Conservation (phyloP, 83 land plant species). For the Diphasiastrum complanatum region DNA sequence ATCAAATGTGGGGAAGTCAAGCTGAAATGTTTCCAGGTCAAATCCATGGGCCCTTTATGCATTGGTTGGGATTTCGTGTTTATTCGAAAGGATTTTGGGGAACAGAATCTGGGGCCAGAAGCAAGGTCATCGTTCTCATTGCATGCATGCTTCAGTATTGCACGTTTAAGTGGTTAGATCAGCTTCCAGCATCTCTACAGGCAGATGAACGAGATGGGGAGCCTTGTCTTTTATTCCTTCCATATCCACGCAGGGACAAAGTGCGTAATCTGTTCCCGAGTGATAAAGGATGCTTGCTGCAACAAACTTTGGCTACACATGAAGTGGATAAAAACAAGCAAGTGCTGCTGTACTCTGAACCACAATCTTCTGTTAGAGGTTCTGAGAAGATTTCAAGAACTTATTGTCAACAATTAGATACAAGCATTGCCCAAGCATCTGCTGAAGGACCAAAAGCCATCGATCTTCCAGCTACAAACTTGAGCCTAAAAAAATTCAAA, state of each 20-base stretch:
- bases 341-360: too few species aligned
- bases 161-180: constrained; percentile 75
- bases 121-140: constrained; percentile 64
- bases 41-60: constrained; percentile 46
- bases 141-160: constrained; percentile 87
- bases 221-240: constrained; percentile 75
- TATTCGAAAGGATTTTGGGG: constrained; percentile 67
- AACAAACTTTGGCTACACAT: too few species aligned
- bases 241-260: constrained; percentile 10
- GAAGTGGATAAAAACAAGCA: too few species aligned
- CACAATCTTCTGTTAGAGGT: too few species aligned
- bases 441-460: too few species aligned
- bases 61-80: constrained; percentile 60
- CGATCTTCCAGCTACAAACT: too few species aligned
- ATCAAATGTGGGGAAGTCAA: constrained; percentile 71
- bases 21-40: constrained; percentile 79
- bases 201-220: constrained; percentile 60
- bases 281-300: too few species aligned
- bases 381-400: too few species aligned
- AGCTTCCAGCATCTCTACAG: constrained; percentile 42
- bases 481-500: too few species aligned
- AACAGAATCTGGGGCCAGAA: constrained; percentile 63
- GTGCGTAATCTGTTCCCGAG: constrained; percentile 13
- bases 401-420: too few species aligned
- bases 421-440: too few species aligned